Evolutionary conservation across 108 stramenopile species (phyloP).

Genomic region (Fragilaria radians): DNA sequence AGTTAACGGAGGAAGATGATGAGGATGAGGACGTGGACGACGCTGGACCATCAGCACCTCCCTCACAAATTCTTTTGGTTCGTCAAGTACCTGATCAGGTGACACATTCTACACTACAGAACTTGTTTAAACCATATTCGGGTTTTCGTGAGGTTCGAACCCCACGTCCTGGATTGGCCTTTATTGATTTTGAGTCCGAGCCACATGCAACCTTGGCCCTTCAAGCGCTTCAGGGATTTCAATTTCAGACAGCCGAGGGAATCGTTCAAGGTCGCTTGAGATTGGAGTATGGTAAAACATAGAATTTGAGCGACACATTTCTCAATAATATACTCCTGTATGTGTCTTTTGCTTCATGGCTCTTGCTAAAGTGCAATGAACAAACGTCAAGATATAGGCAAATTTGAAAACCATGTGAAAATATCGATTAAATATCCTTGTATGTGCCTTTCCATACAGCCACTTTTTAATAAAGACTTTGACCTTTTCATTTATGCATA

Average conservation of each 20-base stretch:
- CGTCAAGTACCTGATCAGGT: conserved; percentile 65
- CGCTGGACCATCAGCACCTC: conserved; percentile 12
- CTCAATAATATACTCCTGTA: no score
- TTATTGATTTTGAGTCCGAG: conserved; percentile 87
- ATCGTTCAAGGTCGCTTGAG: no score
- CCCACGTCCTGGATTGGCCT: conserved; percentile 70
- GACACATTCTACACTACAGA: conserved; percentile 88
- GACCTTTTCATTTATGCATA: no score
- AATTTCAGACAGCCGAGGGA: conserved; percentile 77
- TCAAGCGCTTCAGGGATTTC: conserved; percentile 87
- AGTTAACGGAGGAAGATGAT: background rate
- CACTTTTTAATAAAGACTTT: no score
- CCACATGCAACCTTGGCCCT: conserved; percentile 82
- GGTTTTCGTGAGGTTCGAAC: conserved; percentile 86
- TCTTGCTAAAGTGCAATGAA: no score
- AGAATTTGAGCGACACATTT: no score
- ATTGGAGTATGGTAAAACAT: conserved; percentile 69
- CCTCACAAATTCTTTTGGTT: conserved; percentile 70
- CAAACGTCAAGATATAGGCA: no score
- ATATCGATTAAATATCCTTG: no score
- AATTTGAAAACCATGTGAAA: no score
- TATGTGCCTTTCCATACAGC: no score
- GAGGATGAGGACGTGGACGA: background rate
- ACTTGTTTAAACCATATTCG: conserved; percentile 89
- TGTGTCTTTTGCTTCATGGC: no score